phyloP scores from a whole-genome alignment of 805 yeast genomes.

The Starmerella asiatica region DNA sequence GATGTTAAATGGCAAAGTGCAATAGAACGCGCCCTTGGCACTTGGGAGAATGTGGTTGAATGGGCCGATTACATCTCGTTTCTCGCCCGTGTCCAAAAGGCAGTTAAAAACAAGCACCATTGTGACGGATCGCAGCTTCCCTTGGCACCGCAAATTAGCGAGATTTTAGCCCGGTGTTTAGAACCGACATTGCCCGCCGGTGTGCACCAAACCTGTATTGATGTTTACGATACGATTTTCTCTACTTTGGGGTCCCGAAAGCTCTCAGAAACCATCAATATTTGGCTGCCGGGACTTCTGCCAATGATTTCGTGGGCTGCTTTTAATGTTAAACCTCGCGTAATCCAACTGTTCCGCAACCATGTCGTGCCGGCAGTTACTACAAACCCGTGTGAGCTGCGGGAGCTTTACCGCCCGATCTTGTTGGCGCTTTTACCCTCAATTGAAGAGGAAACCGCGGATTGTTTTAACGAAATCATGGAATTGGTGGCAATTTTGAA shows the following conservation, averaged over 20 bases:
- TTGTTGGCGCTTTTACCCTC: slow-evolving; percentile 70
- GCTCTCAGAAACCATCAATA: slow-evolving; percentile 41
- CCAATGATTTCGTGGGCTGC: slow-evolving; percentile 83
- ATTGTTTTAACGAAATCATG: slow-evolving; percentile 52
- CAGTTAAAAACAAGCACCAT: slow-evolving; percentile 34
- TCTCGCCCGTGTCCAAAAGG: slow-evolving; percentile 62
- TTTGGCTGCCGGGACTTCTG: slow-evolving; percentile 88
- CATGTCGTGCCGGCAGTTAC: slow-evolving; percentile 42
- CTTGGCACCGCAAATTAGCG: slow-evolving; percentile 48
- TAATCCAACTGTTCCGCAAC: slow-evolving; percentile 47
- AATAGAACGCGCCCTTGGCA: slow-evolving; percentile 56
- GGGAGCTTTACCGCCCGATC: slow-evolving; percentile 51
- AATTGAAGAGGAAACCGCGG: slow-evolving; percentile 83
- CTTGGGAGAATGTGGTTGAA: slow-evolving; percentile 74
- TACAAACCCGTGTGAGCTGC: slow-evolving; percentile 25
- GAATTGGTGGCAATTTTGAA: slow-evolving; percentile 49
- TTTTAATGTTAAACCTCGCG: slow-evolving; percentile 69
- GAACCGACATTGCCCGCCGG: slow-evolving; percentile 82
- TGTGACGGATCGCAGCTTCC: slow-evolving; percentile 39
- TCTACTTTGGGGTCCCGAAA: slow-evolving; percentile 43
- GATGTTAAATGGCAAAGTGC: slow-evolving; percentile 27
- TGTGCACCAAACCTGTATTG: slow-evolving; percentile 80
- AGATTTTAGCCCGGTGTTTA: slow-evolving; percentile 62
- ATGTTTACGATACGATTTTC: slow-evolving; percentile 61
- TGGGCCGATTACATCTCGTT: slow-evolving; percentile 98